These are phyloP conservation scores for Phytophthora pinifolia DNA, from an alignment of 352 stramenopile species.

Conservation along the genomic window DNA sequence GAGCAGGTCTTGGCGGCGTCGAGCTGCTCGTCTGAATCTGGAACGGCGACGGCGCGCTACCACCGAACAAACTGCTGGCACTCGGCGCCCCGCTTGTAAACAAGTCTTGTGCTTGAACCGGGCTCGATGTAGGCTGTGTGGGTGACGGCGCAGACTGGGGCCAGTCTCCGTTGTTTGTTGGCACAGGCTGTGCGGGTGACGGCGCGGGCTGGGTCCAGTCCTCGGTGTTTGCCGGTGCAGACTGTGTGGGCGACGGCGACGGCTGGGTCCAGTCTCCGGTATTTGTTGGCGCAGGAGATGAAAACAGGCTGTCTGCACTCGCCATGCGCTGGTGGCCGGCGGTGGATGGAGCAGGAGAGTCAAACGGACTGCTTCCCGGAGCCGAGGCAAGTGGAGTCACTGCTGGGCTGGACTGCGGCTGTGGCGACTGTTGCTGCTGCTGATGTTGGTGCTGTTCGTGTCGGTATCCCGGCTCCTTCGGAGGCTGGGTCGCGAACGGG, in stretches of 20 bases:
- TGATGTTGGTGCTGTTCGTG: constrained; percentile 3
- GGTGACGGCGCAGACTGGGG: not conserved
- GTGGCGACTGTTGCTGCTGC: constrained; percentile 8
- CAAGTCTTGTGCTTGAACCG: constrained; percentile 32
- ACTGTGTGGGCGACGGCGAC: constrained; percentile 1
- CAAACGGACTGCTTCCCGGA: constrained; percentile 21
- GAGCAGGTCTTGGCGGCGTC: not conserved
- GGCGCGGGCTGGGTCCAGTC: not conserved
- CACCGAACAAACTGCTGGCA: constrained; percentile 42
- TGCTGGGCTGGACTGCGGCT: constrained; percentile 2
- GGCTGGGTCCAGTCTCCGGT: constrained; percentile 14
- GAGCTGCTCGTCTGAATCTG: constrained; percentile 4
- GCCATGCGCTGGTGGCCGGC: constrained; percentile 11
- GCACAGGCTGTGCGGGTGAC: constrained; percentile 4
- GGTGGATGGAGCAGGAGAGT: constrained; percentile 14
- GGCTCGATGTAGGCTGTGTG: constrained; percentile 12
- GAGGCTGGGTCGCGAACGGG: constrained; percentile 15
- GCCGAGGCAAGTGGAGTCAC: constrained; percentile 3
- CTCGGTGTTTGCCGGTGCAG: constrained; percentile 9
- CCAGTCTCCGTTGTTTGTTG: constrained; percentile 23
- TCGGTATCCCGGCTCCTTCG: constrained; percentile 7
- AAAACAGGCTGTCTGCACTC: constrained; percentile 36
- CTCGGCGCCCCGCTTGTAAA: constrained; percentile 36
- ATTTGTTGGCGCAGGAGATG: constrained; percentile 20
- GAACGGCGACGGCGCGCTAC: constrained; percentile 3